Base-by-base conservation (phyloP, 2,329 filamentous ascomycete genomes). In the Beauveria bassiana region DNA sequence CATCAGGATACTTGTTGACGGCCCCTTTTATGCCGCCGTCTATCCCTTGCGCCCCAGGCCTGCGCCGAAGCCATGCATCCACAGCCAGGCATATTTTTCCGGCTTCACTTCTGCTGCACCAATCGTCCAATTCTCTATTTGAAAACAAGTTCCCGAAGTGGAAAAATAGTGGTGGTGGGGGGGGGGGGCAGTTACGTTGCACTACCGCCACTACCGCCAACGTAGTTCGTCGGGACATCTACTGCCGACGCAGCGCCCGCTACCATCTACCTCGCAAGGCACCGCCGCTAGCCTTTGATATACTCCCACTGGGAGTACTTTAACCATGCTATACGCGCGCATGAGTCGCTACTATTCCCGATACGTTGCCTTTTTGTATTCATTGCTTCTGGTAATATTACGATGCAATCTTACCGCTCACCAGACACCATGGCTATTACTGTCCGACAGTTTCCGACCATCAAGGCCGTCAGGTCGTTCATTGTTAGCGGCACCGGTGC, bases 391-490 rank as follows among this genome's bases (percentile, higher is more conserved):
- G 34, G 34, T 38, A 38, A 38, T 38, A 38, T 38, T 16, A 38
- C 12, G 3, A 10, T 10, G 31, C 12, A 10, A 8, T 57, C 3
- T 28, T 20, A n/a, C 28, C 12, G 7, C 16, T n/a, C 14, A 46
- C 38, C 10, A 26, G 40, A 34, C 52, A 68, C 46, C 52, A 82
- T 83, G 80, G 72, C 78, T 66, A 75, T 76, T 66, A 12, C 42
- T 40, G 80, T 81, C 63, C 78, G 75, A 66, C 71, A 79, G 8
- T 92, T 92, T 67, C 89, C 89, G 52, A 88, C 81, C 61, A 91
- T 93, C 78, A 90, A 90, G 76, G 82, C 86, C 71, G 77, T 93
- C 63, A 80, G 86, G 69, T 90, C 89, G 42, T 92, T 84, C 70
- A 80, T 93, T 63, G 88, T 90, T 61, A 81, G 64, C 26, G 72